Evolutionary conservation across 441 rosid genomes (phyloP).

Genomic region (Populus trichocarpa): DNA sequence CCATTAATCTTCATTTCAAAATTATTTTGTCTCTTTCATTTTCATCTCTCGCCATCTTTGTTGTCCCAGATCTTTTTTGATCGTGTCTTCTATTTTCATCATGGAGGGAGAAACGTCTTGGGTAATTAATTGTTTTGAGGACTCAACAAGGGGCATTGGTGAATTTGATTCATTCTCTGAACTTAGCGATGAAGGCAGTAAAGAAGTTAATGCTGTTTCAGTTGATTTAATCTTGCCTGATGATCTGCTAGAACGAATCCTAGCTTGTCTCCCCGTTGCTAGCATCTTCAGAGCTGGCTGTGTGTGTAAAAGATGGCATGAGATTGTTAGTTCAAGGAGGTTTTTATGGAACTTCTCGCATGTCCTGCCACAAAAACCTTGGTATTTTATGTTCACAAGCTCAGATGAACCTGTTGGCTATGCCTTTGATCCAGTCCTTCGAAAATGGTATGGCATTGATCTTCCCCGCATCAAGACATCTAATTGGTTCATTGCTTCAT

Average conservation of each 20-base stretch:
- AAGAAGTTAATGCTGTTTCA: slow-evolving; percentile 49
- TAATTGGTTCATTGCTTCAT: slow-evolving; percentile 75
- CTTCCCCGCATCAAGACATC: slow-evolving; percentile 78
- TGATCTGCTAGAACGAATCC: slow-evolving; percentile 77
- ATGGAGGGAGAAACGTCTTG: slow-evolving; percentile 86
- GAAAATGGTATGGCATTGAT: slow-evolving; percentile 77
- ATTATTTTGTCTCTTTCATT: neutral
- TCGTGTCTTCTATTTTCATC: slow-evolving; percentile 14
- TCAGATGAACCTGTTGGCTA: slow-evolving; percentile 85
- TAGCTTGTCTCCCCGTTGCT: slow-evolving; percentile 76
- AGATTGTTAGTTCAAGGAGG: slow-evolving; percentile 70
- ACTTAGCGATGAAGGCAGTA: slow-evolving; percentile 56
- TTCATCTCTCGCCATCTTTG: neutral
- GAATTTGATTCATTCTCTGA: slow-evolving; percentile 54
- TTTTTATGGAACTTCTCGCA: slow-evolving; percentile 59
- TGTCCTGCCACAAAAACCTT: slow-evolving; percentile 65
- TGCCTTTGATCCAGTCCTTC: slow-evolving; percentile 72
- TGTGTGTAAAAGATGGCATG: slow-evolving; percentile 91
- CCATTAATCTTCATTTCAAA: neutral
- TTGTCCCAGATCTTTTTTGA: slow-evolving; percentile 15
- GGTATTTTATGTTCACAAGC: slow-evolving; percentile 97
- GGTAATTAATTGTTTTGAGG: slow-evolving; percentile 48
- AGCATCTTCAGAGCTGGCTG: slow-evolving; percentile 86
- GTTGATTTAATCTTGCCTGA: slow-evolving; percentile 73
- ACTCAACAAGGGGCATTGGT: slow-evolving; percentile 37